These are phyloP conservation scores for Colletotrichum eleusines DNA, from an alignment of 2,329 filamentous ascomycete species.

Conservation along the genomic window DNA sequence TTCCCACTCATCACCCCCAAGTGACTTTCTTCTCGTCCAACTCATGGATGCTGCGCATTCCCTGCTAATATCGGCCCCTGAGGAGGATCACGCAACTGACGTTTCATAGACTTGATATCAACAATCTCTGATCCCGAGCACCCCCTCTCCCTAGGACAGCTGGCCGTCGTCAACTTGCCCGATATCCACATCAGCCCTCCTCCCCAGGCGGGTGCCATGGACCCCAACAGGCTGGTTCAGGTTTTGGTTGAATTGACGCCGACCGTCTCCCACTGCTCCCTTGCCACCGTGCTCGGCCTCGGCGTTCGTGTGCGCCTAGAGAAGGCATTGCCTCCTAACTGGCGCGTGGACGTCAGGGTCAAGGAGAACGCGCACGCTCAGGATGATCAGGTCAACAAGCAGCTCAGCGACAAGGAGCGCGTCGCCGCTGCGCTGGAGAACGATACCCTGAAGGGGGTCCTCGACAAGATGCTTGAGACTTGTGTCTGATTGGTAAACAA, in stretches of 20 bases:
- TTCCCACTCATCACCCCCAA: not conserved
- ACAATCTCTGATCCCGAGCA: constrained; percentile 97
- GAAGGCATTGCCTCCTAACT: constrained; percentile 90
- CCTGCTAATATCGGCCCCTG: constrained; percentile 11
- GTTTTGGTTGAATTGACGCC: constrained; percentile 93
- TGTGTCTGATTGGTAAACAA: constrained; percentile 66
- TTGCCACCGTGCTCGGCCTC: constrained; percentile 95
- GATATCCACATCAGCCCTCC: constrained; percentile 86
- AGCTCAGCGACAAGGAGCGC: constrained; percentile 94
- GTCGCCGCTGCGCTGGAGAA: constrained; percentile 97
- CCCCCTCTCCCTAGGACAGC: constrained; percentile 89
- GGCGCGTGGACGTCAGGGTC: constrained; percentile 91
- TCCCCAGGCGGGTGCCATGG: constrained; percentile 66
- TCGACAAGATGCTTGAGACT: constrained; percentile 94
- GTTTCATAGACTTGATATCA: constrained; percentile 82
- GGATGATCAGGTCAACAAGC: constrained; percentile 96
- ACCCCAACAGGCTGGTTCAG: constrained; percentile 70
- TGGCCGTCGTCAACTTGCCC: constrained; percentile 95
- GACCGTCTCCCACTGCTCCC: constrained; percentile 95
- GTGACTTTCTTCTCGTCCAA: not conserved
- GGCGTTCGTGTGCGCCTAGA: constrained; percentile 93
- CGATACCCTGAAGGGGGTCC: constrained; percentile 85
- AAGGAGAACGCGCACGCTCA: constrained; percentile 97
- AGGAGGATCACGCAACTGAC: constrained; percentile 50
- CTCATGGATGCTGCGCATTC: constrained; percentile 7